Evolutionary conservation across 2,329 filamentous ascomycete species (phyloP), one percentile per base, ranked within the genome.

Genomic region (Penicillium griseofulvum): DNA sequence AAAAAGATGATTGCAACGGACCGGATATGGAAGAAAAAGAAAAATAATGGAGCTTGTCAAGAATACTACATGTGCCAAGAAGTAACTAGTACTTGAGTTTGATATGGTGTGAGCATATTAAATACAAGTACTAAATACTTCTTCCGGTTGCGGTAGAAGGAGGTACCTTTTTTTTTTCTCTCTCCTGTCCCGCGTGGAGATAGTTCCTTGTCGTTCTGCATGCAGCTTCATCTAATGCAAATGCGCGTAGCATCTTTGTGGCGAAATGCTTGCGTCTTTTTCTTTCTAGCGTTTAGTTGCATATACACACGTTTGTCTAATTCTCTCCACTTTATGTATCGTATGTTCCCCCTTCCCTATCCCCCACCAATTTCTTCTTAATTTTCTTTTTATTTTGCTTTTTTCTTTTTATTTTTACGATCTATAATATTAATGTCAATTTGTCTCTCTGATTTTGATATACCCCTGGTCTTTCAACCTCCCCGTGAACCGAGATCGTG

Each of bases 241-340:
- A 47, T 48, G 37, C 26, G 19, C 17, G 28, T 42, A 29, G 26
- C 24, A 17, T 22, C 26, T 45, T 41, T 62, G 66, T 70, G 63
- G 66, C 63, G 57, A 52, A 59, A 65, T 62, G 62, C 57, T 57
- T 61, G 62, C 62, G 59, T 64, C 52, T 51, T 34, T n/a, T 41
- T 52, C 53, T 33, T 49, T 36, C 42, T 55, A 36, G 24, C 34
- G 43, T 45, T 47, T 63, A 56, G 38, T 54, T 53, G 50, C 50
- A 55, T 55, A 45, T 47, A 49, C 36, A 49, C 36, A 2, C 26
- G 34, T 46, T 49, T 59, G 55, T 58, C 56, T 57, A 55, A 54
- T 58, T 56, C 53, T 39, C 28, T 34, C 38, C 48, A 43, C 36
- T 52, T 65, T 63, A 67, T 67, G 58, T 66, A 65, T 57, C 60